A percentile compares a stretch with the other conserved stretches of the same genome.
Evolutionary conservation across 2,329 filamentous ascomycete species (phyloP).

Genomic region (Fusarium decemcellulare): DNA sequence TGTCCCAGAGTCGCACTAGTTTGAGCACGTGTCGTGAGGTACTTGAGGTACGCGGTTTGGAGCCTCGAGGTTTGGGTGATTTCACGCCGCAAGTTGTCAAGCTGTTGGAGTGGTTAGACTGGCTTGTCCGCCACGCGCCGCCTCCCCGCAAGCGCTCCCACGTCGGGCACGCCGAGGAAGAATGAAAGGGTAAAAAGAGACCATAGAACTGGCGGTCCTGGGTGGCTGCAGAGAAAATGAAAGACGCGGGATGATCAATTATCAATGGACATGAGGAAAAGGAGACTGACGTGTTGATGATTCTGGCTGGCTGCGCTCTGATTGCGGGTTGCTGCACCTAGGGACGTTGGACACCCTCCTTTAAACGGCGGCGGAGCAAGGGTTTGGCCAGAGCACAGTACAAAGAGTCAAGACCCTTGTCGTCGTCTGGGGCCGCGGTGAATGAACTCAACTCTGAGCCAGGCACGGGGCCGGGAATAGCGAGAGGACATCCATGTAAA

Average conservation of each 20-base stretch:
- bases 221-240: constrained; percentile 19
- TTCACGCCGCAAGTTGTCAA: constrained; percentile 20
- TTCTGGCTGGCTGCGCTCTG: constrained; percentile 1
- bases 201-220: constrained; percentile 5
- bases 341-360: constrained; percentile 27
- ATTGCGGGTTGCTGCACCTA: constrained; percentile 25
- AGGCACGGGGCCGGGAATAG: constrained; percentile 32
- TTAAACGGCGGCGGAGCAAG: constrained; percentile 34
- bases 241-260: background rate
- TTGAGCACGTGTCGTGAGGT: constrained; percentile 24
- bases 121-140: constrained; percentile 33
- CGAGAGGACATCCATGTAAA: constrained; percentile 16
- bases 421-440: constrained; percentile 32
- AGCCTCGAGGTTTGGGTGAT: constrained; percentile 4
- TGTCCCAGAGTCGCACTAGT: background rate
- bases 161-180: constrained; percentile 36
- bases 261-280: constrained; percentile 8
- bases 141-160: constrained; percentile 37
- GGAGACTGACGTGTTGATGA: constrained; percentile 17
- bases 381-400: constrained; percentile 10
- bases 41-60: constrained; percentile 7
- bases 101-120: constrained; percentile 30
- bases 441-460: constrained; percentile 43
- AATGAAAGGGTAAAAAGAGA: constrained; percentile 16
- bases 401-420: constrained; percentile 43